phyloP scores from a whole-genome alignment of 441 rosid species.

The Mallotus repandus region DNA sequence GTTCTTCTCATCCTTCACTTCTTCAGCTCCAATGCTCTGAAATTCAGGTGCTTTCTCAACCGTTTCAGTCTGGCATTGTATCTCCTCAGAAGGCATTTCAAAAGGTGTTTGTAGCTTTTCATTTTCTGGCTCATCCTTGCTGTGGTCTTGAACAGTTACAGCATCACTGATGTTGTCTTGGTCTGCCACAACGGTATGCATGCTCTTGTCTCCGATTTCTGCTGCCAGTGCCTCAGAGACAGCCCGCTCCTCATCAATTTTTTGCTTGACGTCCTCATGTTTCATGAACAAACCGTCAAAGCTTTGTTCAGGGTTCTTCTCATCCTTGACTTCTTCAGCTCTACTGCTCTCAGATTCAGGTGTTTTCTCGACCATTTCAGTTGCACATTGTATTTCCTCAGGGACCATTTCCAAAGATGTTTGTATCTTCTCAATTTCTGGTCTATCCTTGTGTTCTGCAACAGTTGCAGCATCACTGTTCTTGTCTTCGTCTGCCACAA shows the following conservation, averaged over 20 bases:
- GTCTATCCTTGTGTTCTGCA: slow-evolving; percentile 23
- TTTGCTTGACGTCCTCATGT: slow-evolving; percentile 16
- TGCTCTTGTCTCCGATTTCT: slow-evolving; percentile 14
- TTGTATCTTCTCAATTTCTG: slow-evolving; percentile 25
- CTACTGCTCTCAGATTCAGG: slow-evolving; percentile 14
- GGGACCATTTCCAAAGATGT: slow-evolving; percentile 7
- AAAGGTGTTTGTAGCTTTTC: slow-evolving; percentile 24
- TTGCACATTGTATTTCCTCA: not conserved
- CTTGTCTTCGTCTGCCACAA: slow-evolving; percentile 8
- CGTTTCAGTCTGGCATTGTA: not conserved
- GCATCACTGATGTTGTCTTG: slow-evolving; percentile 15
- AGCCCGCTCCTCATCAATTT: slow-evolving; percentile 3
- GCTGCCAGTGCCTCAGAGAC: slow-evolving; percentile 15
- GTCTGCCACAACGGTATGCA: not conserved
- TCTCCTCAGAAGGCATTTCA: slow-evolving; percentile 7
- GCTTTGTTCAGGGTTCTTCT: slow-evolving; percentile 15
- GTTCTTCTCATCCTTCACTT: slow-evolving; percentile 11
- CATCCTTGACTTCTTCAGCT: slow-evolving; percentile 15
- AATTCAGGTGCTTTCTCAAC: slow-evolving; percentile 16
- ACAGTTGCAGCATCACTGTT: slow-evolving; percentile 9
- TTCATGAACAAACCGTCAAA: slow-evolving; percentile 17
- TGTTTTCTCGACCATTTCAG: slow-evolving; percentile 10
- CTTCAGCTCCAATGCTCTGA: slow-evolving; percentile 15
- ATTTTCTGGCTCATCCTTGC: slow-evolving; percentile 23
- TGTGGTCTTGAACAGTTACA: slow-evolving; percentile 16